phyloP scores from a whole-genome alignment of 2,329 filamentous ascomycete genomes.

The Cercospora nicotianae region DNA sequence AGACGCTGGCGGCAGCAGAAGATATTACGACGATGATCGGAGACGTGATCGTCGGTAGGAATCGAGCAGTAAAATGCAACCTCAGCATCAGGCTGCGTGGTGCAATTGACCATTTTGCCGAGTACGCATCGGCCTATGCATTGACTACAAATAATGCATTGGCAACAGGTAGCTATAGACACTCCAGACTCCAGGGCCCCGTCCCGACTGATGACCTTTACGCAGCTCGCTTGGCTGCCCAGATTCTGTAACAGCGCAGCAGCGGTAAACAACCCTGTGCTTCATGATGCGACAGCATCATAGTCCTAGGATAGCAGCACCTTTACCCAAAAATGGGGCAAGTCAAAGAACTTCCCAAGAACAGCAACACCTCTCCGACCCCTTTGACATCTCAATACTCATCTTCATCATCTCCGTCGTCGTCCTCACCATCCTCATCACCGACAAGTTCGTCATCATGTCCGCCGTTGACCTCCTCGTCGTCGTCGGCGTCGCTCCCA shows the following conservation, averaged over 20 bases:
- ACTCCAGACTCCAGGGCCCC: neutral
- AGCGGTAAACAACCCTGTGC: neutral
- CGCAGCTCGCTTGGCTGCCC: neutral
- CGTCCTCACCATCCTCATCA: neutral
- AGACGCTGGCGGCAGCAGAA: conserved; percentile 13
- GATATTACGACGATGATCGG: conserved; percentile 29
- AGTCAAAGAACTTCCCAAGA: neutral
- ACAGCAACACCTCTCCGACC: neutral
- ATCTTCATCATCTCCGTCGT: conserved; percentile 7
- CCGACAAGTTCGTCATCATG: neutral
- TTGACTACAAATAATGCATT: neutral
- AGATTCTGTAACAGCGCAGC: neutral
- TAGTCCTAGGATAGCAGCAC: neutral
- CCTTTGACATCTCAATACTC: neutral
- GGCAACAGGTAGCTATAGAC: neutral
- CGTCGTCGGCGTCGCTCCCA: conserved; percentile 5
- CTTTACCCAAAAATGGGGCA: neutral
- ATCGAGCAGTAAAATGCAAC: neutral
- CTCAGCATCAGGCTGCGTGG: neutral
- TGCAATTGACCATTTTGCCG: neutral
- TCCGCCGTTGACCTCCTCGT: neutral
- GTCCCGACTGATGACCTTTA: neutral
- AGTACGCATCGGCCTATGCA: neutral
- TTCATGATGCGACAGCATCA: neutral
- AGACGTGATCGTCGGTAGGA: conserved; percentile 16